Percentiles rank a stretch among this genome's conserved stretches.
These are phyloP conservation scores for Podochytrium sp. DNA, from an alignment of 192 early-diverging fungal genomes.

Conservation along the genomic window DNA sequence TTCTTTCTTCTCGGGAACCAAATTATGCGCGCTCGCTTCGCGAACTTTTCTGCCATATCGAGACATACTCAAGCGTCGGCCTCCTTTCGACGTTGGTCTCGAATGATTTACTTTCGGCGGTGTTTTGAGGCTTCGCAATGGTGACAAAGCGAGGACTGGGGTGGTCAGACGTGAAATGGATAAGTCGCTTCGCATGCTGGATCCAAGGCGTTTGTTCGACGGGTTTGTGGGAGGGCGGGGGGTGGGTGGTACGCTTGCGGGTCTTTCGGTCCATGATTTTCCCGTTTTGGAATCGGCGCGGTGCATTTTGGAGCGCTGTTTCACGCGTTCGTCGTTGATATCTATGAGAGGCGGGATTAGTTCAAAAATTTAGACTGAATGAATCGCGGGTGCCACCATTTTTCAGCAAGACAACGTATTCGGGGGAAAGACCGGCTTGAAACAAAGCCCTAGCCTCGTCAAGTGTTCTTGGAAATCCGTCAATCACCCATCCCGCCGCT, in stretches of 20 bases:
- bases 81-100: too few species aligned
- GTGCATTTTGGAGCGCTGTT: constrained; percentile 13
- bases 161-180: neutral
- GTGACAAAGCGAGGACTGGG: neutral
- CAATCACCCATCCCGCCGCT: constrained; percentile 53
- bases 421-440: constrained; percentile 37
- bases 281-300: constrained; percentile 34
- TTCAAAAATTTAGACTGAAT: neutral
- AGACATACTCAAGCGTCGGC: too few species aligned
- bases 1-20: neutral
- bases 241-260: neutral
- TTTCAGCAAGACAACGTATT: constrained; percentile 38
- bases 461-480: constrained; percentile 56
- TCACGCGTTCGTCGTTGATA: constrained; percentile 44
- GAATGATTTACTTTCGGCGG: neutral
- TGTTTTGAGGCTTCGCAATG: neutral
- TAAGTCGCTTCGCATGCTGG: too few species aligned
- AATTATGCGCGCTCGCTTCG: too few species aligned
- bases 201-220: too few species aligned
- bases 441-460: constrained; percentile 51
- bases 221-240: neutral
- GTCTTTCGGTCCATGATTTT: constrained; percentile 30
- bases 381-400: constrained; percentile 31
- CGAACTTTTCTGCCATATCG: too few species aligned
- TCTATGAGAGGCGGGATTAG: constrained; percentile 20